These are phyloP conservation scores for Vitis hybrid DNA, from an alignment of 177 flowering plant species.

Conservation along the genomic window DNA sequence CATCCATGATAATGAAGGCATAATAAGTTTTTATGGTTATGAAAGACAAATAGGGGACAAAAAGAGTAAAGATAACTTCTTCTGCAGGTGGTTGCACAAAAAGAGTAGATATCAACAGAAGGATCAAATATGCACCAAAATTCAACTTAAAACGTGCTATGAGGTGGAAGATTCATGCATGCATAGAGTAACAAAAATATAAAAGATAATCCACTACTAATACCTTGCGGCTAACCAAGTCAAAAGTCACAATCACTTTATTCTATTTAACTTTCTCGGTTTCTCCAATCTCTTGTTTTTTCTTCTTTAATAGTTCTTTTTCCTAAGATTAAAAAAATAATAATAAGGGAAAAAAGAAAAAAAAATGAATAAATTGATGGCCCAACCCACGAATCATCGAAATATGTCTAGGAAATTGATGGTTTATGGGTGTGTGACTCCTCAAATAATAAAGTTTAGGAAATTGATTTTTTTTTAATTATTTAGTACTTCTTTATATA, in stretches of 20 bases:
- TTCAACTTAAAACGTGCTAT: not conserved
- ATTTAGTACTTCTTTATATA: no score
- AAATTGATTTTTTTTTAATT: no score
- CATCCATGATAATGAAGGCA: not conserved
- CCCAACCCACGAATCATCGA: no score
- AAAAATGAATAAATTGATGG: no score
- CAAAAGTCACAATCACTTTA: slow-evolving; percentile 84
- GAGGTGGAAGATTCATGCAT: not conserved
- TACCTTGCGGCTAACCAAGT: slow-evolving; percentile 97
- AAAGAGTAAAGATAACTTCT: no score
- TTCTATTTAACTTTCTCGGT: slow-evolving; percentile 69
- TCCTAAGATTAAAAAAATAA: slow-evolving; percentile 46
- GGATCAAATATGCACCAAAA: no score
- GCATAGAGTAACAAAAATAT: not conserved
- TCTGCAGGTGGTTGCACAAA: no score
- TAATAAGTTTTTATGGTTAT: not conserved
- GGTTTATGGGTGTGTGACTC: no score
- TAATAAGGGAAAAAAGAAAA: not conserved
- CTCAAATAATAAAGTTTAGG: no score
- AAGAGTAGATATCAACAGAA: not conserved
- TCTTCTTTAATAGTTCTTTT: slow-evolving; percentile 76
- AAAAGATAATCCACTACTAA: slow-evolving; percentile 6
- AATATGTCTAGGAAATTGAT: no score
- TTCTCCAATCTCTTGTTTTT: slow-evolving; percentile 72
- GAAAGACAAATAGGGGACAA: not conserved